phyloP scores from a whole-genome alignment of 306 rosid genomes.

The Mucuna pruriens region DNA sequence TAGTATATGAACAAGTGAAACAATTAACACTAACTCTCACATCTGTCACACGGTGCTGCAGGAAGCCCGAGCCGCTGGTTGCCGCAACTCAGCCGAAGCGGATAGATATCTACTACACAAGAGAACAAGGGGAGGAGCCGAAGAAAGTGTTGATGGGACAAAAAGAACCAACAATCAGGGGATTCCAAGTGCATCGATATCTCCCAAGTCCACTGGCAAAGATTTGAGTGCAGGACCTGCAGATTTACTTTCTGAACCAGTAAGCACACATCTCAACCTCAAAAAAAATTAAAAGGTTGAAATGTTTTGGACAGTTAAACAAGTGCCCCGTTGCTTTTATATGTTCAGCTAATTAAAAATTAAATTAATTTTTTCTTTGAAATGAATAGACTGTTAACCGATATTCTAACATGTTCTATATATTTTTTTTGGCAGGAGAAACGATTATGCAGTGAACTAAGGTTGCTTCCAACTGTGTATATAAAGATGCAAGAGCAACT shows the following conservation, averaged over 20 bases:
- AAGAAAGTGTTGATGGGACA: conserved; percentile 60
- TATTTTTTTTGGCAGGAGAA: conserved; percentile 71
- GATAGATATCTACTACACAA: conserved; percentile 69
- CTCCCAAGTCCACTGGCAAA: conserved; percentile 63
- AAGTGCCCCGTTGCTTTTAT: too few relatives aligned
- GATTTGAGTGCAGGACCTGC: conserved; percentile 67
- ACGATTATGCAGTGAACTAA: conserved; percentile 69
- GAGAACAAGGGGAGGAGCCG: conserved; percentile 74
- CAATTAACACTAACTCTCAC: conserved; percentile 4
- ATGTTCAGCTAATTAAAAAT: too few relatives aligned
- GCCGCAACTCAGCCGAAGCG: conserved; percentile 72
- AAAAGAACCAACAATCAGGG: conserved; percentile 76
- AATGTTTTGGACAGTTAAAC: too few relatives aligned
- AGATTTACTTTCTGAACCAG: conserved; percentile 86
- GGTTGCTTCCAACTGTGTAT: conserved; percentile 65
- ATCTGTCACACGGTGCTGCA: conserved; percentile 41
- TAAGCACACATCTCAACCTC: too few relatives aligned
- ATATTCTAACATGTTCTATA: conserved; percentile 10
- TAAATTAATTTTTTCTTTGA: too few relatives aligned
- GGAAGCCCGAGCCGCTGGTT: conserved; percentile 90
- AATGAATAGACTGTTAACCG: background rate
- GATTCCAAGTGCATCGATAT: conserved; percentile 61
- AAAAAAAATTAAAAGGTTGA: too few relatives aligned
- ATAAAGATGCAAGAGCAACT: conserved; percentile 80
- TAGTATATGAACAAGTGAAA: conserved; percentile 19